Conservation (phyloP, 345 rosid genomes). For the Clarkia xantiana region DNA sequence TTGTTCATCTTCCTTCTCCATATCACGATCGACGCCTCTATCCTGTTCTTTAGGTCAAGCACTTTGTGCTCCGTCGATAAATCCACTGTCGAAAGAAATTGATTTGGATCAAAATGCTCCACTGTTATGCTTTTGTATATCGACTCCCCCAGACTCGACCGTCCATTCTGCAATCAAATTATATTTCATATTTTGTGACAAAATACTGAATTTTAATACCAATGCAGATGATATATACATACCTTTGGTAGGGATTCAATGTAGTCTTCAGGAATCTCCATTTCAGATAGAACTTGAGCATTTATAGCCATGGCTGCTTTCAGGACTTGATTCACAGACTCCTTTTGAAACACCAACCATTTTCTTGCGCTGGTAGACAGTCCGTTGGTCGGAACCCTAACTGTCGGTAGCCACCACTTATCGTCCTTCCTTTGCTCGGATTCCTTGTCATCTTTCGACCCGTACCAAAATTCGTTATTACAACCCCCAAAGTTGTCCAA, state of each 20-base stretch:
- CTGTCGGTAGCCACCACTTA: constrained; percentile 92
- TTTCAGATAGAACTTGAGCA: constrained; percentile 87
- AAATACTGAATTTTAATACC: too few species aligned
- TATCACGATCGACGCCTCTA: constrained; percentile 79
- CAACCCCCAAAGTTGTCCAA: constrained; percentile 55
- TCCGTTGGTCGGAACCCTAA: constrained; percentile 61
- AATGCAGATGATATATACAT: too few species aligned
- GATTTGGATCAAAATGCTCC: constrained; percentile 68
- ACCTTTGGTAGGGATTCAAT: constrained; percentile 91
- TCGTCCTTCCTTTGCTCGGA: constrained; percentile 54
- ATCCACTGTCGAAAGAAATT: constrained; percentile 53
- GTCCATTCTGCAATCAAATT: constrained; percentile 4
- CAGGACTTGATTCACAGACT: constrained; percentile 88
- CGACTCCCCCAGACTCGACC: constrained; percentile 65
- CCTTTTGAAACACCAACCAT: constrained; percentile 71
- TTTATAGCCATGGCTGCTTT: constrained; percentile 96
- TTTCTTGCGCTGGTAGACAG: constrained; percentile 46
- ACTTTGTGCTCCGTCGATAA: constrained; percentile 71
- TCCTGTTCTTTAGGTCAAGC: constrained; percentile 69
- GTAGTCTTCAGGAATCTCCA: constrained; percentile 77
- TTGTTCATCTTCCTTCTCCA: constrained; percentile 82
- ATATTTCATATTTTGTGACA: too few species aligned
- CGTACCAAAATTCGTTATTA: constrained; percentile 86
- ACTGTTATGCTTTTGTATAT: constrained; percentile 57
- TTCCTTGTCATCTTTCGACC: constrained; percentile 32